Percentiles rank a stretch among this genome's conserved stretches.
Evolutionary conservation across 179 eudicot genomes (phyloP).

Genomic region (Gypsophila paniculata): DNA sequence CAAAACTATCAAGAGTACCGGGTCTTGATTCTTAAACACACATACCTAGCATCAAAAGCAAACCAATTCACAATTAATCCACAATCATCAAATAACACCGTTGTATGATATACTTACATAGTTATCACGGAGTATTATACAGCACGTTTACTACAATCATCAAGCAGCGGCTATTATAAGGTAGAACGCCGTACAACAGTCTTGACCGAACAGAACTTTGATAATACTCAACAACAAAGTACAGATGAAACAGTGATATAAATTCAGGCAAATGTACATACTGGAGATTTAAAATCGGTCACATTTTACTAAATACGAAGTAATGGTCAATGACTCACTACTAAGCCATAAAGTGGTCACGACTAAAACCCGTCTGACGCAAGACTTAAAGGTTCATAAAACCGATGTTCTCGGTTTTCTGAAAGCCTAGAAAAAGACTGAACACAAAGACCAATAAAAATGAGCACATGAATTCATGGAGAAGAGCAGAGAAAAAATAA

Average conservation of each 20-base stretch:
- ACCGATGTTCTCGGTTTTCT: constrained; percentile 20
- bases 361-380: too few relatives aligned
- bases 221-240: constrained; percentile 18
- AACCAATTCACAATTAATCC: constrained; percentile 13
- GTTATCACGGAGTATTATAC: too few relatives aligned
- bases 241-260: constrained; percentile 1
- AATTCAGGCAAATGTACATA: constrained; percentile 10
- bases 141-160: too few relatives aligned
- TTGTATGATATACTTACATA: too few relatives aligned
- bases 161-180: too few relatives aligned
- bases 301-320: too few relatives aligned
- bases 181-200: too few relatives aligned
- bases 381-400: too few relatives aligned
- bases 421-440: constrained; percentile 28
- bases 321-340: too few relatives aligned
- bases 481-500: neutral
- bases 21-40: constrained; percentile 22
- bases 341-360: too few relatives aligned
- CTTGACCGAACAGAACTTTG: neutral
- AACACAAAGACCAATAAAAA: constrained; percentile 26
- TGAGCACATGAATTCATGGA: neutral
- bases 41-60: constrained; percentile 17
- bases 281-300: too few relatives aligned
- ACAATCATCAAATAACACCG: too few relatives aligned
- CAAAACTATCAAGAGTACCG: constrained; percentile 28